Evolutionary conservation across 495 filamentous ascomycete genomes (phyloP).

Genomic region (Aspergillus coremiiformis): DNA sequence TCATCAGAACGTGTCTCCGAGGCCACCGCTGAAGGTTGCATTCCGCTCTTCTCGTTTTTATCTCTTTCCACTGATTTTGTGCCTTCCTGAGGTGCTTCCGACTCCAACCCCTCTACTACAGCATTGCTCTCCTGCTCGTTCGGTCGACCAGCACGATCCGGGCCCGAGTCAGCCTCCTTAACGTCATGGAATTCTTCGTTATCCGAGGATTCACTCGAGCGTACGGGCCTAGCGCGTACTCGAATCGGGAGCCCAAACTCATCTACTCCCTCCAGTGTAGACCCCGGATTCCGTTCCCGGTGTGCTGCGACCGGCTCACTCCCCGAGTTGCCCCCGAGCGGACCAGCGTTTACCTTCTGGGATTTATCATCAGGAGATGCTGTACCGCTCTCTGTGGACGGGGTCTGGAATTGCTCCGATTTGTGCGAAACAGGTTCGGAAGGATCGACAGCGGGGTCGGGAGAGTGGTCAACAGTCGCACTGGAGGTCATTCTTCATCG

Average conservation of each 20-base stretch:
- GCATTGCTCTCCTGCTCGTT: slow-evolving; percentile 5
- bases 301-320: slow-evolving; percentile 4
- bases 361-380: slow-evolving; percentile 5
- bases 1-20: slow-evolving; percentile 1
- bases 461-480: slow-evolving; percentile 17
- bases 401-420: slow-evolving; percentile 2
- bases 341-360: slow-evolving; percentile 16
- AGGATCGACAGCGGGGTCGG: slow-evolving; percentile 17
- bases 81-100: slow-evolving; percentile 1
- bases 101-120: not conserved
- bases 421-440: slow-evolving; percentile 2
- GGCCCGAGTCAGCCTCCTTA: slow-evolving; percentile 5
- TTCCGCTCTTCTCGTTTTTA: not conserved
- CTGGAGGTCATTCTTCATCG: slow-evolving; percentile 23
- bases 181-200: slow-evolving; percentile 19
- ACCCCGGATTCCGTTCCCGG: not conserved
- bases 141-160: not conserved
- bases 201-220: slow-evolving; percentile 14
- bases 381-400: not conserved
- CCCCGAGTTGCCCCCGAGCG: not conserved
- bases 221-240: slow-evolving; percentile 16
- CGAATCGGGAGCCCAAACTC: slow-evolving; percentile 44
- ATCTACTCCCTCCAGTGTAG: slow-evolving; percentile 23
- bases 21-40: not conserved
- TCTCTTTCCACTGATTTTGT: not conserved